A percentile compares a stretch with the other conserved stretches of the same genome.
These are phyloP conservation scores for Flaveria sonorensis DNA, from an alignment of 129 eudicot genomes.

Conservation along the genomic window DNA sequence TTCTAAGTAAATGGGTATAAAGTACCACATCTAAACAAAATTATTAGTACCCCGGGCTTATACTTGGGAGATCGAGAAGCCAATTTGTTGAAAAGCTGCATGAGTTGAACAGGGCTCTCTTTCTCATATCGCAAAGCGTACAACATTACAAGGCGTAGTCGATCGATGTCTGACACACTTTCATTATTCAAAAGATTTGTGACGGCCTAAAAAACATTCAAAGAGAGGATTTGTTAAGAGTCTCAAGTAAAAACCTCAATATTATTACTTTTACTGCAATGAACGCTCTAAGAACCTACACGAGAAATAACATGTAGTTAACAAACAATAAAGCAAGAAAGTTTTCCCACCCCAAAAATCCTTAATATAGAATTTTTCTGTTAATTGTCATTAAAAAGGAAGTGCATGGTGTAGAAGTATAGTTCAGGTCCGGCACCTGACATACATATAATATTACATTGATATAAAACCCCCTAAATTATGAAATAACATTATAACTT, in stretches of 20 bases:
- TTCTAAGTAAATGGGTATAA: neutral
- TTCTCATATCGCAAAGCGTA: constrained; percentile 97
- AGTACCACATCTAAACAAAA: neutral
- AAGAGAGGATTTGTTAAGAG: constrained; percentile 14
- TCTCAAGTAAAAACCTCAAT: constrained; percentile 20
- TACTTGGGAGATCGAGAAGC: constrained; percentile 94
- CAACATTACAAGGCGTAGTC: constrained; percentile 87
- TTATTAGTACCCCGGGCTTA: constrained; percentile 77
- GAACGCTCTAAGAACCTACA: neutral
- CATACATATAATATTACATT: too few relatives aligned
- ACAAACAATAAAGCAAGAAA: constrained; percentile 13
- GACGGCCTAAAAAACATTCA: constrained; percentile 68
- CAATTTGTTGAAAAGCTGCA: constrained; percentile 95
- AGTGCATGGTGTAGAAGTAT: neutral
- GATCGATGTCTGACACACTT: constrained; percentile 84
- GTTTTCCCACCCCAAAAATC: constrained; percentile 3
- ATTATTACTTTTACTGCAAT: neutral
- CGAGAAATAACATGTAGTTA: neutral
- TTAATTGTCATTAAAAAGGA: neutral
- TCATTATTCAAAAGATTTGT: constrained; percentile 87
- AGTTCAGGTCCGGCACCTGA: neutral
- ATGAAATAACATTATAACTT: too few relatives aligned
- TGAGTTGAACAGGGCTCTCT: constrained; percentile 96
- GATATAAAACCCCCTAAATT: too few relatives aligned
- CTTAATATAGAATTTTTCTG: neutral